Evolutionary conservation across 139 green algal genomes (phyloP).

Genomic region (Micractinium conductrix): DNA sequence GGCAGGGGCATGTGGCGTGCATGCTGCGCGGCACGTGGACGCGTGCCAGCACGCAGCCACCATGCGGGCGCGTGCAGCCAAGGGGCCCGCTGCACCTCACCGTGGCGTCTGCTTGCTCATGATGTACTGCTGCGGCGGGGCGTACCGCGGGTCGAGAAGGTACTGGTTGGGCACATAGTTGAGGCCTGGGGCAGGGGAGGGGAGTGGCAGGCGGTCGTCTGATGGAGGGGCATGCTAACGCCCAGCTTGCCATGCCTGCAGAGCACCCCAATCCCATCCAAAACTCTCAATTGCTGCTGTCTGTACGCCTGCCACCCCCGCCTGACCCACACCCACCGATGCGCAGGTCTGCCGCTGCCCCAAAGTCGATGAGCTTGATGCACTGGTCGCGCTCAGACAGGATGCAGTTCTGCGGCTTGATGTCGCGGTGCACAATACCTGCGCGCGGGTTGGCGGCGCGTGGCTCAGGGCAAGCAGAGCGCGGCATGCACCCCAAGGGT

Average conservation of each 20-base stretch:
- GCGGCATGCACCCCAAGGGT: too few species aligned
- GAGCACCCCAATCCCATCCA: too few species aligned
- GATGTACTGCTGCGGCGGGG: slow-evolving; percentile 94
- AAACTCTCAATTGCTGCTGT: too few species aligned
- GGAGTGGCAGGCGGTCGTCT: too few species aligned
- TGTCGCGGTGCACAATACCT: slow-evolving; percentile 91
- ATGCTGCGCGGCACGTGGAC: too few species aligned
- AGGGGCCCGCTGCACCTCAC: slow-evolving; percentile 1
- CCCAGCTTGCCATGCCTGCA: too few species aligned
- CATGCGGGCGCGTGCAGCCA: neutral
- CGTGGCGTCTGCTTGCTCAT: slow-evolving; percentile 73
- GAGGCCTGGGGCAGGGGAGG: slow-evolving; percentile 64
- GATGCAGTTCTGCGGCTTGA: slow-evolving; percentile 94
- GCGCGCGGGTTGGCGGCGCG: too few species aligned
- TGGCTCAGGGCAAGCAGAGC: too few species aligned
- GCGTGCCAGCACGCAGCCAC: too few species aligned
- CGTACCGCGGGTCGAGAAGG: slow-evolving; percentile 91
- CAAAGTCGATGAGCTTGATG: slow-evolving; percentile 93
- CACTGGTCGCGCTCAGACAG: slow-evolving; percentile 61
- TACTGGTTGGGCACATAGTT: slow-evolving; percentile 96
- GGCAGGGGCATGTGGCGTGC: too few species aligned
- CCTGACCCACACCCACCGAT: slow-evolving; percentile 49
- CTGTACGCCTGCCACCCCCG: too few species aligned
- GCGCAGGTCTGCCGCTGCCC: slow-evolving; percentile 88
- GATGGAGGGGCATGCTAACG: too few species aligned